phyloP scores from a whole-genome alignment of 345 rosid species.

The Excoecaria cochinchinensis region DNA sequence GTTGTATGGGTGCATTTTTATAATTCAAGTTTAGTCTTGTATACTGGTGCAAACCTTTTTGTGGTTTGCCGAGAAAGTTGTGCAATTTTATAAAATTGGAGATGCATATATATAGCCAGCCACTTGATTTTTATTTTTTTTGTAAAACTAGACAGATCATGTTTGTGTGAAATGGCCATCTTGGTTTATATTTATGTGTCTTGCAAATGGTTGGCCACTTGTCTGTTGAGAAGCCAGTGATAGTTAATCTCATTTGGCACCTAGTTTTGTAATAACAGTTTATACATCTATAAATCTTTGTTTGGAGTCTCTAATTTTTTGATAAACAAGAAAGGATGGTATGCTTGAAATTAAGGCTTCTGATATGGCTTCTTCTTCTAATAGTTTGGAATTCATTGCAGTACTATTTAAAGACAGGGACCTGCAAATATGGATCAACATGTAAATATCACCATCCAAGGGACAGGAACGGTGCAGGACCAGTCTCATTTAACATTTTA shows the following conservation, averaged over 20 bases:
- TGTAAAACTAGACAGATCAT: slow-evolving; percentile 1
- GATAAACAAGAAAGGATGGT: neutral
- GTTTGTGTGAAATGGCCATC: neutral
- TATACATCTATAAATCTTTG: neutral
- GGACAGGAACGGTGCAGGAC: slow-evolving; percentile 86
- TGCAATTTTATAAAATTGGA: neutral
- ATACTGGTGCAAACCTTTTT: neutral
- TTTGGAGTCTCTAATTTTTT: neutral
- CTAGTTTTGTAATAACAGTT: neutral
- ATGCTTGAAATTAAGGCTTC: neutral
- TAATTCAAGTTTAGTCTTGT: neutral
- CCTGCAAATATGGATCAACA: slow-evolving; percentile 77
- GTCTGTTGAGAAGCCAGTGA: slow-evolving; percentile 11
- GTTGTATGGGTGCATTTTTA: neutral
- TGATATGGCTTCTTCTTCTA: slow-evolving; percentile 1
- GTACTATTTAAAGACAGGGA: slow-evolving; percentile 82
- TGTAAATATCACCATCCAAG: slow-evolving; percentile 90
- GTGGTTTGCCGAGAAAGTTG: neutral
- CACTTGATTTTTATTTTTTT: neutral
- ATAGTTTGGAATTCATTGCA: slow-evolving; percentile 27
- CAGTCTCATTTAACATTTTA: slow-evolving; percentile 56
- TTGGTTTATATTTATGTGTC: neutral
- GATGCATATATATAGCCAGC: neutral
- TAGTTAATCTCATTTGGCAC: neutral
- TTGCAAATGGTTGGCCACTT: neutral